Base-by-base conservation (phyloP, 2,329 filamentous ascomycete species). In the Sclerotinia borealis region DNA sequence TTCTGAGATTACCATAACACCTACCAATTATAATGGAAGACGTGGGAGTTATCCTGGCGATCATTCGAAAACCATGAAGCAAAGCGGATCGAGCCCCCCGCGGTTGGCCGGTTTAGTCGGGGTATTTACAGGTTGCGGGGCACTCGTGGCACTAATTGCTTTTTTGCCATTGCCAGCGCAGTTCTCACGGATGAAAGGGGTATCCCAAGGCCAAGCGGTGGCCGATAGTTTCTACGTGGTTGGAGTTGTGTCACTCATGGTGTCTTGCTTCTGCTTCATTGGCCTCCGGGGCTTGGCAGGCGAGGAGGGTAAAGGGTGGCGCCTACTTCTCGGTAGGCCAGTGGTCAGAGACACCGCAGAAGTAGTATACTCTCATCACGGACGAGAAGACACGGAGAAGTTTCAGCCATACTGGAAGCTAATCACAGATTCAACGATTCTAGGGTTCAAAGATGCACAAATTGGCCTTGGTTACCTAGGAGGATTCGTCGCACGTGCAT, bases 401-500 rank as follows among this genome's bases (percentile, higher is more conserved):
- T 76, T 82, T 34, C 75, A 85, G 0, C 83, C 85, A 0, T 88
- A 85, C 70, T 79, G 81, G 65, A 78, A 83, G 67, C 81, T 90
- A 61, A 78, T 91, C 59, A 77, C 83, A 66, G 79, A 86, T 66
- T 83, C 90, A 41, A 74, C 93, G 70, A 69, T 85, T 8, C 82
- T 96, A 13, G 93, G 90, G 17, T 85, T 92, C 70, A 85, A 80
- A 10, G 90, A 96, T 73, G 81, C 86, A 11, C 85, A 89, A 69
- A 96, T 99, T 66, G 88, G 86, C 22, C 82, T 98, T 0, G 93
- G 90, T 34, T 99, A 98, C 72, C 79, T 98, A 0, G 95, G 93
- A 66, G 95, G 95, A 1, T 97, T 98, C 71, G 93, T 99, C 2
- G 93, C 93, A 11, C 87, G 95, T 63, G 93, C 95, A 9, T 97